Evolutionary conservation across 2,329 filamentous ascomycete species (phyloP).

Genomic region (Bisporella sp.): DNA sequence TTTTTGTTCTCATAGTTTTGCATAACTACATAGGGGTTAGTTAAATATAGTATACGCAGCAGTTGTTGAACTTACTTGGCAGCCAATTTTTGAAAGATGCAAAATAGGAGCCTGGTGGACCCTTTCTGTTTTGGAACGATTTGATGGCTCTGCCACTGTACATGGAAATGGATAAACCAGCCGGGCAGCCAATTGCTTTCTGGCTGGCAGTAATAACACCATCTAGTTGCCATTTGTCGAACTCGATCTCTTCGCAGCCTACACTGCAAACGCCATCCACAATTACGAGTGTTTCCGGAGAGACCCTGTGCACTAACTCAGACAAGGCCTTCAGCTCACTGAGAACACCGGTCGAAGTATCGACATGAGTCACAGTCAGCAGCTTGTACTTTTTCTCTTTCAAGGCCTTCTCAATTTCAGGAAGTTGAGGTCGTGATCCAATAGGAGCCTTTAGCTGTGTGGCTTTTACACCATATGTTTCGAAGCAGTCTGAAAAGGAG

Average conservation of each 20-base stretch:
- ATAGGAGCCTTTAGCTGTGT: slow-evolving; percentile 87
- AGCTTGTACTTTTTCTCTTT: slow-evolving; percentile 90
- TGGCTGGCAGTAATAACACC: slow-evolving; percentile 91
- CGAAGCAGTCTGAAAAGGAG: slow-evolving; percentile 86
- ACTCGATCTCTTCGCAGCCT: slow-evolving; percentile 89
- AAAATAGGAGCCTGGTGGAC: slow-evolving; percentile 82
- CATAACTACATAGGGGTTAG: slow-evolving; percentile 59
- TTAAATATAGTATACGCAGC: background rate
- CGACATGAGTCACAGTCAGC: slow-evolving; percentile 91
- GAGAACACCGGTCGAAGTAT: slow-evolving; percentile 93
- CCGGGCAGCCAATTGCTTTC: slow-evolving; percentile 94
- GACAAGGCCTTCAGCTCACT: slow-evolving; percentile 82
- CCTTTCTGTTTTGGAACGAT: slow-evolving; percentile 71
- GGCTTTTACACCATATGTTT: slow-evolving; percentile 82
- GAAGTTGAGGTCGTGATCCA: slow-evolving; percentile 77
- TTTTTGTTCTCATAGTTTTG: slow-evolving; percentile 98
- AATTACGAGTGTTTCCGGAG: slow-evolving; percentile 82
- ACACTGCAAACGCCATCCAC: slow-evolving; percentile 98
- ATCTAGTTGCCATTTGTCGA: slow-evolving; percentile 92
- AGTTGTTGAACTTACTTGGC: slow-evolving; percentile 54
- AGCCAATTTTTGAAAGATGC: slow-evolving; percentile 97
- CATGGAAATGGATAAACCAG: slow-evolving; percentile 90
- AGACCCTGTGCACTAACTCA: slow-evolving; percentile 76
- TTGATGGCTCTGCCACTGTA: slow-evolving; percentile 84
- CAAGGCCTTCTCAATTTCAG: slow-evolving; percentile 82